Base-by-base conservation (phyloP, 352 stramenopile genomes). In the Pythium grandisporangium region DNA sequence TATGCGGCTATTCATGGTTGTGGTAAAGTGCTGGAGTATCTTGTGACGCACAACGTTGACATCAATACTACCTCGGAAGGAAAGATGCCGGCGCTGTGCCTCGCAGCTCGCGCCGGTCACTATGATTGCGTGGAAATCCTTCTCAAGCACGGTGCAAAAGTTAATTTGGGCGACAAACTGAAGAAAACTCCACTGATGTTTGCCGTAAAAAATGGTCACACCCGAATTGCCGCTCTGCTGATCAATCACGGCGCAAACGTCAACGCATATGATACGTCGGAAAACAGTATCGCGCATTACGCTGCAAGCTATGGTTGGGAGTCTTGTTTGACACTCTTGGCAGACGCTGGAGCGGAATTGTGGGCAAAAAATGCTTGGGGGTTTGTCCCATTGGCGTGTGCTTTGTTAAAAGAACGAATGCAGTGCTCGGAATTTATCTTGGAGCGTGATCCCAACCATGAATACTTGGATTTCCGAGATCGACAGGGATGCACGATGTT, bases 271-370 rank as follows among this genome's bases (percentile, higher is more conserved):
- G 70, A 83, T 34, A 60, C 70, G 13, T 82, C 68, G 0, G 57
- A 79, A 17, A 84, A 84, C 43, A 81, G 62, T 30, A 58, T 67
- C 4, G 64, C 56, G n/a, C 70, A 84, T 33, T 84, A 84, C 25
- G 68, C 68, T 1, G 70, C 70, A 10, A 72, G 57, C 30, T 84
- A 81, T 34, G 70, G 70, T 5, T 83, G 67, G 66, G 42, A 57
- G 19, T 76, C 70, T 4, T 74, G 70, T 20, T 30, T 83, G 17
- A 42, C 68, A 38, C 34, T 83, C 14, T 44, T 83, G 10, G 55
- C 46, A 2, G 51, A 65, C 21, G 47, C 62, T 4, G 64, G 62
- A 20, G 66, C 67, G 10, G 67, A 77, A 21, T 44, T 76, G 29
- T 83, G 66, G 70, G 45, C 55, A 1, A 56, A 57, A 7, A 83